Evolutionary conservation across 163 green algal species (phyloP), one percentile per base, ranked within the genome.

Genomic region (Coccomyxa subellipsoidea): DNA sequence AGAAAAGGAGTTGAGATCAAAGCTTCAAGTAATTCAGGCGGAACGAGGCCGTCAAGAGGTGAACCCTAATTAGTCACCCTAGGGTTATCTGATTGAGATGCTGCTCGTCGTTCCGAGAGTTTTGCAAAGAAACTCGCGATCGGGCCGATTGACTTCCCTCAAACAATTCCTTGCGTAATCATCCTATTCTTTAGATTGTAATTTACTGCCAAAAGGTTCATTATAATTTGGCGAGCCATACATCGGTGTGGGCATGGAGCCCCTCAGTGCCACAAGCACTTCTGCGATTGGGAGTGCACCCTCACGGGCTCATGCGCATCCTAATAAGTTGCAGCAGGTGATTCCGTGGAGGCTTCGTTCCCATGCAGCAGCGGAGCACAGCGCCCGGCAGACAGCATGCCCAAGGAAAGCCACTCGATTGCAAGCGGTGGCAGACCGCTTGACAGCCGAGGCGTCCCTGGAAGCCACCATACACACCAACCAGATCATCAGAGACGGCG

Each of bases 401-500:
- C 4, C 5, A 12, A 59, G 47, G 23, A 59, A 12, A 59, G 21
- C 47, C 4, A 12, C 23, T 59, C 47, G 47, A 12, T 18, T 59
- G 47, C 47, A 59, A 59, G 69, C 69, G n/a, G 69, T 59, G 47
- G 23, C 47, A 59, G 47, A 59, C 4, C 47, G 5, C 15, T 18
- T 59, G 47, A 18, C 47, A 59, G 21, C 47, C 47, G 15, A 59
- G 47, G 47, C 47, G 47, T 59, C 47, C 15, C 47, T 59, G 1
- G 47, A 59, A 59, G 23, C 4, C 47, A 59, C 47, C 4, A 2
- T 59, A 27, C 47, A 59, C 47, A 18, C 47, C 32, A 94, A 95
- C 54, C 91, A 95, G 83, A 39, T 69, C 23, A 89, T 94, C 10
- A 85, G 93, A 4, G 88, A 93, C 69, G 93, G 93, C 15, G 59